phyloP scores from a whole-genome alignment of 352 stramenopile genomes.

The Peronospora belbahrii region DNA sequence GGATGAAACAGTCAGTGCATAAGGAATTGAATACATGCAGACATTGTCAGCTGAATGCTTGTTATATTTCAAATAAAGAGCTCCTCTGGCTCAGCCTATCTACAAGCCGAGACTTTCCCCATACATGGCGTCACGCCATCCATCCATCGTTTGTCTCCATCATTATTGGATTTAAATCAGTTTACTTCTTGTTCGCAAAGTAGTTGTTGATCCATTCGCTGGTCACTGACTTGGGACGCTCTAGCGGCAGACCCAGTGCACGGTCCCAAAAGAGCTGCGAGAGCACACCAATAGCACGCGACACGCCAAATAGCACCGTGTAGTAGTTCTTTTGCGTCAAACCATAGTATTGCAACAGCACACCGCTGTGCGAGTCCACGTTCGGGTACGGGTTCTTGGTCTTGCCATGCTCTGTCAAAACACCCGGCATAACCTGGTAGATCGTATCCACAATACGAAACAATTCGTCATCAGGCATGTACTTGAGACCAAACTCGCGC shows the following conservation, averaged over 20 bases:
- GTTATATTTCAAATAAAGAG: constrained; percentile 35
- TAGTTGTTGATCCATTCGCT: constrained; percentile 97
- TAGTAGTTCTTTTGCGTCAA: constrained; percentile 99
- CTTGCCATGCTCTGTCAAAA: constrained; percentile 98
- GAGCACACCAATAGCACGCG: constrained; percentile 95
- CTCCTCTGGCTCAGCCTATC: constrained; percentile 16
- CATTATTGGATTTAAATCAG: constrained; percentile 1
- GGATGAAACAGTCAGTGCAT: too few relatives aligned
- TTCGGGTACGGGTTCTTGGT: constrained; percentile 99
- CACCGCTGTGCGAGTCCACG: constrained; percentile 97
- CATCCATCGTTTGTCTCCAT: constrained; percentile 9
- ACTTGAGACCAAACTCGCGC: constrained; percentile 98
- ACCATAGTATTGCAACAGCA: constrained; percentile 98
- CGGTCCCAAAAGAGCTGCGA: constrained; percentile 98
- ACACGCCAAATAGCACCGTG: constrained; percentile 99
- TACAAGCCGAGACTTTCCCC: constrained; percentile 17
- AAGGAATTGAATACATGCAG: too few relatives aligned
- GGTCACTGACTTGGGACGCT: constrained; percentile 98
- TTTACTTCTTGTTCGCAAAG: constrained; percentile 85
- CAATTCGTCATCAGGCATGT: constrained; percentile 97
- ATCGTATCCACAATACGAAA: constrained; percentile 99
- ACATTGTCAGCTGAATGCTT: constrained; percentile 14
- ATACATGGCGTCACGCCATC: constrained; percentile 1
- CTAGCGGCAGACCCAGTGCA: constrained; percentile 94
- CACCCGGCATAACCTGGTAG: constrained; percentile 97